Conservation (phyloP, 1,139 yeast genomes). For the Pichia sp. region DNA sequence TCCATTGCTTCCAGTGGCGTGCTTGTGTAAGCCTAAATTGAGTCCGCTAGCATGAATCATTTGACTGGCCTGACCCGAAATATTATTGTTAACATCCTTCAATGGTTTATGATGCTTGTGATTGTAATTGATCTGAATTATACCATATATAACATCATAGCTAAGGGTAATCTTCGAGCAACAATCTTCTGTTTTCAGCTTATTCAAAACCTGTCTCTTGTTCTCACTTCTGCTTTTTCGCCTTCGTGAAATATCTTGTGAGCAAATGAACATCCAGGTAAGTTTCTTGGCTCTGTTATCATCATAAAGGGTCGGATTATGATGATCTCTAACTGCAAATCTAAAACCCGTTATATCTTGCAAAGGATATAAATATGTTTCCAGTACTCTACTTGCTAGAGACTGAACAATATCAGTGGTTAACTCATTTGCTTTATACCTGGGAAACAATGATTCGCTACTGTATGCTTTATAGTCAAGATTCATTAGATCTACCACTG, state of each 20-base stretch:
- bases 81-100: too few relatives aligned
- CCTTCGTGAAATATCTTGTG: constrained; percentile 33
- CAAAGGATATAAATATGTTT: constrained; percentile 30
- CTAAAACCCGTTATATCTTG: constrained; percentile 31
- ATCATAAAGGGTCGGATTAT: constrained; percentile 25
- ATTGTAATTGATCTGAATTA: constrained; percentile 27
- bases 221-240: constrained; percentile 32
- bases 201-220: constrained; percentile 29
- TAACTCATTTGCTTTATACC: constrained; percentile 26
- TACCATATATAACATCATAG: constrained; percentile 30
- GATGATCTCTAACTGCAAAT: constrained; percentile 35
- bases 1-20: too few relatives aligned
- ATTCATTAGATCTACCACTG: constrained; percentile 26
- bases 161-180: constrained; percentile 30
- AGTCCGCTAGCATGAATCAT: too few relatives aligned
- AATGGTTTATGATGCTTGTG: constrained; percentile 30
- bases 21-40: too few relatives aligned
- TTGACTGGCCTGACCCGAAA: too few relatives aligned
- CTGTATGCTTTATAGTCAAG: constrained; percentile 27
- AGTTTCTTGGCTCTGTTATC: constrained; percentile 29
- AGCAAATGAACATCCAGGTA: constrained; percentile 34
- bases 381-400: constrained; percentile 27
- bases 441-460: constrained; percentile 23
- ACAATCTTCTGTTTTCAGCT: constrained; percentile 32
- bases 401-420: constrained; percentile 25